phyloP scores from a whole-genome alignment of 192 early-diverging fungal species.

The Glomus cerebriforme region DNA sequence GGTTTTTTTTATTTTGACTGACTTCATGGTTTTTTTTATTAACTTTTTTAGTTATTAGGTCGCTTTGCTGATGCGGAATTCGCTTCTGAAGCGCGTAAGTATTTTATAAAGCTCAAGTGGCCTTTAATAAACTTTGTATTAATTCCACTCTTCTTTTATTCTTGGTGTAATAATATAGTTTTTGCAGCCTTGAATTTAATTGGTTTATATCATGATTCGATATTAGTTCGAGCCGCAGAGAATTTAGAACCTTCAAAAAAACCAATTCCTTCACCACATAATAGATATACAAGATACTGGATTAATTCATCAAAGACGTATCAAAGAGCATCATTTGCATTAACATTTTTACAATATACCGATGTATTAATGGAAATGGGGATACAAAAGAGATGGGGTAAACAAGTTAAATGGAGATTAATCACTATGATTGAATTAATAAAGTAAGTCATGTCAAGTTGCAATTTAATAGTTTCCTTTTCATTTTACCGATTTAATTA shows the following conservation, averaged over 20 bases:
- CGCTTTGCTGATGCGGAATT: slow-evolving; percentile 93
- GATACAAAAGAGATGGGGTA: slow-evolving; percentile 63
- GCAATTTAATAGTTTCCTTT: neutral
- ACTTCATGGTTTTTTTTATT: neutral
- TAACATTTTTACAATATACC: slow-evolving; percentile 72
- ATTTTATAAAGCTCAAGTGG: neutral
- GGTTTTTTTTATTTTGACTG: neutral
- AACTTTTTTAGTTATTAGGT: slow-evolving; percentile 49
- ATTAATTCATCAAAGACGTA: slow-evolving; percentile 51
- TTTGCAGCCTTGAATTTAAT: slow-evolving; percentile 80
- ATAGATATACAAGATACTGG: slow-evolving; percentile 75
- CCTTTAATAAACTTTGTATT: neutral
- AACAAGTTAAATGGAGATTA: slow-evolving; percentile 60
- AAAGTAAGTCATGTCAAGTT: slow-evolving; percentile 53
- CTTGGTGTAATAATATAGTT: slow-evolving; percentile 46
- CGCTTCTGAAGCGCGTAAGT: slow-evolving; percentile 77
- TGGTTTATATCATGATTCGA: slow-evolving; percentile 84
- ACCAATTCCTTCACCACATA: slow-evolving; percentile 54
- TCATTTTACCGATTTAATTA: neutral
- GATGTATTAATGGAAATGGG: slow-evolving; percentile 82
- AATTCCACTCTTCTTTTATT: neutral
- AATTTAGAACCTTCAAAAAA: slow-evolving; percentile 43
- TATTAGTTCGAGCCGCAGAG: slow-evolving; percentile 58
- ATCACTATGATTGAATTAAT: slow-evolving; percentile 65
- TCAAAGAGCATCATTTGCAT: slow-evolving; percentile 56